A percentile compares a stretch with the other conserved stretches of the same genome.
These are phyloP conservation scores for Boletus pseudo-olivaceus DNA, from an alignment of 768 basidiomycete species.

Conservation along the genomic window DNA sequence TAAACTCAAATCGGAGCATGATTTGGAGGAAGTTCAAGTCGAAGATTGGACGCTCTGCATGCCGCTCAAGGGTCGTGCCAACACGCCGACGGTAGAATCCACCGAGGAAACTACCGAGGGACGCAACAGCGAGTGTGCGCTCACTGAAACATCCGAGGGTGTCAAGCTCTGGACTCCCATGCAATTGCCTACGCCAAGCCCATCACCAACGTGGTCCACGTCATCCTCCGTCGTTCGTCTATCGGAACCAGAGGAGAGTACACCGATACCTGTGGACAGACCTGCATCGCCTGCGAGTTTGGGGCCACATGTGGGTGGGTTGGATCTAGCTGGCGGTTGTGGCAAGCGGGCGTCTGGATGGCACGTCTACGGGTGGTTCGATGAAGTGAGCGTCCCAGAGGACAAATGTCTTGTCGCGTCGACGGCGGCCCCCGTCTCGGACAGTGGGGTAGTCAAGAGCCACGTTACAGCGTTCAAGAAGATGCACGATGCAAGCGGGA, in stretches of 20 bases:
- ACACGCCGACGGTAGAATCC: neutral
- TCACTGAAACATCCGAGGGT: conserved; percentile 1
- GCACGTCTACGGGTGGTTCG: conserved; percentile 32
- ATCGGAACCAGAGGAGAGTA: conserved; percentile 10
- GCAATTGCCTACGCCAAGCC: conserved; percentile 28
- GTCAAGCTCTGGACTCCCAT: neutral
- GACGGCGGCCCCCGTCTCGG: neutral
- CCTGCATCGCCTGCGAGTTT: conserved; percentile 21
- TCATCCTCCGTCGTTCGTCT: neutral
- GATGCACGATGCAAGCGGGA: neutral
- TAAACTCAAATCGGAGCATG: neutral
- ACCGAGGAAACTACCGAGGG: conserved; percentile 1
- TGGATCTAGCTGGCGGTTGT: conserved; percentile 28
- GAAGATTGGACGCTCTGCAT: conserved; percentile 34
- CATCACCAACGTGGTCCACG: conserved; percentile 23
- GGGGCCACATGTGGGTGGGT: conserved; percentile 27
- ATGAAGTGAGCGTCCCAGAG: conserved; percentile 8
- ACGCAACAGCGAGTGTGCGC: conserved; percentile 1
- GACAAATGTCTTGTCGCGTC: neutral
- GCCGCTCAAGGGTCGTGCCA: conserved; percentile 22
- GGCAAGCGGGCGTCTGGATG: conserved; percentile 34
- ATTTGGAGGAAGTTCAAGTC: conserved; percentile 7
- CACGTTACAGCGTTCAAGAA: conserved; percentile 12
- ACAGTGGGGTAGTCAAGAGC: conserved; percentile 5
- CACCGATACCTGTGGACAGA: neutral